Conservation (phyloP, 352 stramenopile species). For the Lagenidium sp. region DNA sequence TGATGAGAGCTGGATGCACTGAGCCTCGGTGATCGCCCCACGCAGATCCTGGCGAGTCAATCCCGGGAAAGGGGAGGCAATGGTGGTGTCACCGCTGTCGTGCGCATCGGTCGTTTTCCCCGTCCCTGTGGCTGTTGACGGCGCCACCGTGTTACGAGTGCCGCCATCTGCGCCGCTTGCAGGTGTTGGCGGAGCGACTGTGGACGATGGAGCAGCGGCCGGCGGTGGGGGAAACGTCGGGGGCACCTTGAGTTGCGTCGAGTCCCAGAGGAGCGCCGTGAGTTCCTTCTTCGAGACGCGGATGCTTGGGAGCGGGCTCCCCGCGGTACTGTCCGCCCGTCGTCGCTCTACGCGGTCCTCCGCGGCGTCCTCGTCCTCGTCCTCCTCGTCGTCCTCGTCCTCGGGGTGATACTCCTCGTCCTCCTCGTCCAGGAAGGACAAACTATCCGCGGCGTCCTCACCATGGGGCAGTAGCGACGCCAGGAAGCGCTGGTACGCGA, state of each 20-base stretch:
- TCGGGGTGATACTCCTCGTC: slow-evolving; percentile 74
- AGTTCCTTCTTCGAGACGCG: slow-evolving; percentile 78
- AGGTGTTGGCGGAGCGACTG: too few relatives aligned
- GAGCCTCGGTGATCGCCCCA: slow-evolving; percentile 39
- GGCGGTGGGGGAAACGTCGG: slow-evolving; percentile 7
- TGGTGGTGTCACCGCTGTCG: too few relatives aligned
- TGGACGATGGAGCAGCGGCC: too few relatives aligned
- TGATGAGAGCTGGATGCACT: slow-evolving; percentile 75
- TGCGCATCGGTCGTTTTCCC: not conserved
- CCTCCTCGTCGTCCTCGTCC: slow-evolving; percentile 64
- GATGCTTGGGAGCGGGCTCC: slow-evolving; percentile 1
- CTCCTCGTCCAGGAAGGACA: slow-evolving; percentile 82
- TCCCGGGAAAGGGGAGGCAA: too few relatives aligned
- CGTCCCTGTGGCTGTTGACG: not conserved
- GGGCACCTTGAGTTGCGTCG: slow-evolving; percentile 49
- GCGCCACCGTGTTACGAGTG: not conserved
- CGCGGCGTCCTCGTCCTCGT: slow-evolving; percentile 33
- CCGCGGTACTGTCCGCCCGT: not conserved
- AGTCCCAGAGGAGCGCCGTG: slow-evolving; percentile 75
- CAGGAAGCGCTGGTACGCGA: slow-evolving; percentile 79
- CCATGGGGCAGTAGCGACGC: slow-evolving; percentile 48
- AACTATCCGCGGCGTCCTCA: slow-evolving; percentile 51
- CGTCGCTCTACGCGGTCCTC: slow-evolving; percentile 1
- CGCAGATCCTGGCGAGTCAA: slow-evolving; percentile 20
- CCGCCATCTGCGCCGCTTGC: too few relatives aligned